phyloP scores from a whole-genome alignment of 2,329 filamentous ascomycete species.

The Cladosporium halotolerans region DNA sequence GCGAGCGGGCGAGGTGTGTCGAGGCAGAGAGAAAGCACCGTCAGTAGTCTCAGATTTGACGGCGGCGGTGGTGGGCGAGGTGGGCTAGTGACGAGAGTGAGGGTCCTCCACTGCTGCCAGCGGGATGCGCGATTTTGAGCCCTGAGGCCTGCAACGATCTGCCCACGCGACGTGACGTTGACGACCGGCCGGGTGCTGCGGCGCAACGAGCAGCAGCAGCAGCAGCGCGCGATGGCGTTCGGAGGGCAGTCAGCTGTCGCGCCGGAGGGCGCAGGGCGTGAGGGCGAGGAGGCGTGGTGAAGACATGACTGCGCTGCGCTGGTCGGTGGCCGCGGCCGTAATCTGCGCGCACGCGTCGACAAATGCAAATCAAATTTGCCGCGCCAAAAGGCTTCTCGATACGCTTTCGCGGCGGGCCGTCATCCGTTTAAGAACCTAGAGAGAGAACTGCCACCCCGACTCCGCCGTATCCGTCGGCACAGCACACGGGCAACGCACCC shows the following conservation, averaged over 20 bases:
- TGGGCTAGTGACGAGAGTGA: background rate
- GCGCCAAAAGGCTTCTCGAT: background rate
- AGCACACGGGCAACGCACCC: too few species aligned
- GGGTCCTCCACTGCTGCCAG: slow-evolving; percentile 4
- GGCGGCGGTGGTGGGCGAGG: background rate
- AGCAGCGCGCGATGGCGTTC: background rate
- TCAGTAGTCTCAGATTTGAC: background rate
- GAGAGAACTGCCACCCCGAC: background rate
- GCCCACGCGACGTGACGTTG: slow-evolving; percentile 8
- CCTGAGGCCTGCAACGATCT: background rate
- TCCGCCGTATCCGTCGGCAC: too few species aligned
- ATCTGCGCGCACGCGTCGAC: background rate
- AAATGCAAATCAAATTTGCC: slow-evolving; percentile 9
- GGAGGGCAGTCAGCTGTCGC: too few species aligned
- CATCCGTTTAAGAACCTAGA: background rate
- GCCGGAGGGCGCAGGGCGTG: too few species aligned
- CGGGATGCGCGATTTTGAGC: slow-evolving; percentile 8
- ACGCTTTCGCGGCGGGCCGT: background rate
- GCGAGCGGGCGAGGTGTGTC: background rate
- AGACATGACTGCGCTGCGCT: slow-evolving; percentile 1
- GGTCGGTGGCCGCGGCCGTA: slow-evolving; percentile 7
- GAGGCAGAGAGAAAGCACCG: background rate
- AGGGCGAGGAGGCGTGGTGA: background rate
- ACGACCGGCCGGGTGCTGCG: background rate
- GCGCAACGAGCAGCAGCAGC: background rate